Conservation (phyloP, 805 yeast genomes). For the Cyberlindnera saturnus region DNA sequence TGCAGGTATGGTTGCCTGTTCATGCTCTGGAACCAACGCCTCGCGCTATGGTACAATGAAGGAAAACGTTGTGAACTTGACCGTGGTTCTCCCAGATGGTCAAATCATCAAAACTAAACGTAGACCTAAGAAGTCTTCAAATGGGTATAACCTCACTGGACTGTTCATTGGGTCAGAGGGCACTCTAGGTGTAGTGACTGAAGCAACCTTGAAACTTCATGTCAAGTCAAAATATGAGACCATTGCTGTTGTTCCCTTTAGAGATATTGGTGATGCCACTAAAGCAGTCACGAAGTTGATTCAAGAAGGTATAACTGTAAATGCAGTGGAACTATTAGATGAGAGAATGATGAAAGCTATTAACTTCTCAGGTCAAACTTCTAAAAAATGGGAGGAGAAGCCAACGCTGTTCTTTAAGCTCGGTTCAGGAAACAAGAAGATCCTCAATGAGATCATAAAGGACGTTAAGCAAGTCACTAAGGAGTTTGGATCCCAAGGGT, state of each 20-base stretch:
- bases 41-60: conserved; percentile 74
- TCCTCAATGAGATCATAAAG: conserved; percentile 37
- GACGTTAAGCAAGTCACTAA: conserved; percentile 45
- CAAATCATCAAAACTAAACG: conserved; percentile 64
- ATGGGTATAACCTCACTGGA: conserved; percentile 75
- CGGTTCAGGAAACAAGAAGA: conserved; percentile 38
- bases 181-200: conserved; percentile 71
- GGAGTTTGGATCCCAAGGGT: conserved; percentile 41
- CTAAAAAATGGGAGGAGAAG: conserved; percentile 45
- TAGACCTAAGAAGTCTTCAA: conserved; percentile 69
- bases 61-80: conserved; percentile 59
- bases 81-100: conserved; percentile 77
- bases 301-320: conserved; percentile 55
- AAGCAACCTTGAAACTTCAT: conserved; percentile 66
- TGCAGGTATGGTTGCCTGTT: conserved; percentile 72
- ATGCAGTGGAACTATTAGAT: conserved; percentile 71
- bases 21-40: conserved; percentile 79
- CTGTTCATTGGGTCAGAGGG: conserved; percentile 75
- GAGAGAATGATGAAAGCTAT: conserved; percentile 65
- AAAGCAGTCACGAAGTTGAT: conserved; percentile 57
- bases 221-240: conserved; percentile 57
- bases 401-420: conserved; percentile 64
- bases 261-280: conserved; percentile 65
- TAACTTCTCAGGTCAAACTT: conserved; percentile 48
- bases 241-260: conserved; percentile 65